Conservation (phyloP, 371 early-diverging fungal genomes). For the Chytridium lagenaria region DNA sequence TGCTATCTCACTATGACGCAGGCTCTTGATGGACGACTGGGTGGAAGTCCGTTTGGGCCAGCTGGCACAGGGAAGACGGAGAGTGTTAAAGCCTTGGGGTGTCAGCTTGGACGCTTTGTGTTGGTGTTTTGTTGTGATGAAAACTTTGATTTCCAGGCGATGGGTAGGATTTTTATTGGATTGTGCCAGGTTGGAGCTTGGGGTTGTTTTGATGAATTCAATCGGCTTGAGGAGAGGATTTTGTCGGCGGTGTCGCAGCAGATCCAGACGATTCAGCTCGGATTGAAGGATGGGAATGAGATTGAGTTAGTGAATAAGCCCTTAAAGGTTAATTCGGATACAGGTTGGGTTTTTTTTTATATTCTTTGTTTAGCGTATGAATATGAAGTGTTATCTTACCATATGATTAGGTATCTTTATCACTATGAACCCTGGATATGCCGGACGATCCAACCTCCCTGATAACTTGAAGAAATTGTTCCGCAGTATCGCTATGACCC, state of each 20-base stretch:
- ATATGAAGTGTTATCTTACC: neutral
- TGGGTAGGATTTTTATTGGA: constrained; percentile 99
- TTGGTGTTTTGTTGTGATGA: constrained; percentile 99
- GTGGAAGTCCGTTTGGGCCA: constrained; percentile 96
- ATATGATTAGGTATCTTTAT: constrained; percentile 84
- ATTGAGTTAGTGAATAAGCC: constrained; percentile 92
- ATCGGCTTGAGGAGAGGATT: constrained; percentile 96
- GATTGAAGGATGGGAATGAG: constrained; percentile 79
- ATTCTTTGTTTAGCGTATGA: no score
- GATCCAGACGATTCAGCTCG: constrained; percentile 96
- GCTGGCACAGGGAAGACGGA: constrained; percentile 99
- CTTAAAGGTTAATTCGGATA: constrained; percentile 84
- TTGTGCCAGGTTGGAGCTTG: constrained; percentile 97
- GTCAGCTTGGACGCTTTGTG: constrained; percentile 94
- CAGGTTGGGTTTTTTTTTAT: constrained; percentile 52
- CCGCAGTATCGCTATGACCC: constrained; percentile 98
- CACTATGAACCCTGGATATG: constrained; percentile 99
- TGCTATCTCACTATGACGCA: constrained; percentile 97
- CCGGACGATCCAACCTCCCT: constrained; percentile 97
- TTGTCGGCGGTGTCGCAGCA: constrained; percentile 98
- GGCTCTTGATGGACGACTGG: constrained; percentile 90
- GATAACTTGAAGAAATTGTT: constrained; percentile 98
- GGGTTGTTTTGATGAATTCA: constrained; percentile 99
- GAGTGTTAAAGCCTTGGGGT: constrained; percentile 96
- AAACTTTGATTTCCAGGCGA: constrained; percentile 98